Conservation (phyloP, 177 flowering plant species). For the Vitis hybrid region DNA sequence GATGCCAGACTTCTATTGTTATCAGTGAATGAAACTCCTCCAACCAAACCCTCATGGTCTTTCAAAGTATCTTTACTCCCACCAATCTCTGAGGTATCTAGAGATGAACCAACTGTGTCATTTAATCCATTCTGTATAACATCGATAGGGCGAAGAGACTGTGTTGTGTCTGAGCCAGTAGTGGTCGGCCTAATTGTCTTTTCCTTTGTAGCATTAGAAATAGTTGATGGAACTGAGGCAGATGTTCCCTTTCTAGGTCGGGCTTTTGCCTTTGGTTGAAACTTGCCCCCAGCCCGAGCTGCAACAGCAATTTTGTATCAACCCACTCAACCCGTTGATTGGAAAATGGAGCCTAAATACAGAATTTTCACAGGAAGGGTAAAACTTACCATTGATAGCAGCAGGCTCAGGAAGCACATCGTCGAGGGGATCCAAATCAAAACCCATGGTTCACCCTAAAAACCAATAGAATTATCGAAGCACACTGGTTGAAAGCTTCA, state of each 20-base stretch:
- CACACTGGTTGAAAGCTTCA: not conserved
- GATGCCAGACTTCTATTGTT: not conserved
- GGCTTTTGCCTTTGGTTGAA: constrained; percentile 33
- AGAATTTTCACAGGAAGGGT: not conserved
- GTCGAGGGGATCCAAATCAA: constrained; percentile 31
- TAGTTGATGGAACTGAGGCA: constrained; percentile 5
- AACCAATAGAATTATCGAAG: not conserved
- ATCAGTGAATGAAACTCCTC: not conserved
- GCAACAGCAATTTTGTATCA: constrained; percentile 2
- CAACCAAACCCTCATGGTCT: not conserved
- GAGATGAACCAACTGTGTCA: not conserved
- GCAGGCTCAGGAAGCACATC: constrained; percentile 24
- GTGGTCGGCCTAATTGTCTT: not conserved
- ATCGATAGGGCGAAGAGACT: constrained; percentile 2
- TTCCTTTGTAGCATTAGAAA: constrained; percentile 9
- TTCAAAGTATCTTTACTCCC: constrained; percentile 6
- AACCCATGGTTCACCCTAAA: constrained; percentile 11
- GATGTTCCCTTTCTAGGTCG: constrained; percentile 14
- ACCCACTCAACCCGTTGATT: not conserved
- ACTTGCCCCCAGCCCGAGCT: constrained; percentile 26
- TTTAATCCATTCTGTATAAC: not conserved
- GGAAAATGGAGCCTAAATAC: not conserved
- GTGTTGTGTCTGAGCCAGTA: not conserved
- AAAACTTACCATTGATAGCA: constrained; percentile 19
- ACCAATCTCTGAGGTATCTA: constrained; percentile 8